Evolutionary conservation across 495 filamentous ascomycete species (phyloP), one percentile per base, ranked within the genome.

Genomic region (Ramalina peruviana): DNA sequence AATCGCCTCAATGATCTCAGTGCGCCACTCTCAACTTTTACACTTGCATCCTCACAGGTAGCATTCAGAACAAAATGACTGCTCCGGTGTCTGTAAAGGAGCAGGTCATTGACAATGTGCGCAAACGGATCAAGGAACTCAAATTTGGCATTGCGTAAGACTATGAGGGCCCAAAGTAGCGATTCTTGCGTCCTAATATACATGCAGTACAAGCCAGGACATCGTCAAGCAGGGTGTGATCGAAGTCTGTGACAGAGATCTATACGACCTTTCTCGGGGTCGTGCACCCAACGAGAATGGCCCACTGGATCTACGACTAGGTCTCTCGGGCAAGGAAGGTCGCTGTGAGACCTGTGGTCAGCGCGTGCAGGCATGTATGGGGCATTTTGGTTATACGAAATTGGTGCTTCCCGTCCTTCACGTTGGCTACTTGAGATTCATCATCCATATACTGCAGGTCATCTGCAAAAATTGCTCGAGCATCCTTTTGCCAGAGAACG

Each of bases 191-290:
- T 49, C 51, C 64, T 65, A 60, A 65, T 37, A 15, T 17, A 37
- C 15, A 50, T 40, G 25, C 40, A 38, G 85, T 59, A 93, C 88
- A 16, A 84, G 81, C 53, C 82, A 94, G 62, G 88, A 96, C 58
- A 94, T 97, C 53, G 83, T 93, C 48, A 88, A 86, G 58, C 93
- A 98, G 67, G 85, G 80, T 56, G 87, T 95, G 25, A 73, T 96
- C 49, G 88, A 95, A 65, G 85, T 98, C 41, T 88, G 85, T 9
- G 86, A 94, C 62, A 76, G 88, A 58, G 80, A 86, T 62, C 78
- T 98, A 49, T 97, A 88, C 71, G 87, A 96, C 67, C 70, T 90
- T 48, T 81, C 82, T 39, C 77, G 80, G 53, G 77, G 80, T 51
- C 70, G 92, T 54, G 67, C 68, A 1, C 74, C 86, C 11, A 83